These are phyloP conservation scores for Aphanomyces invadans DNA, from an alignment of 352 stramenopile genomes.

Conservation along the genomic window DNA sequence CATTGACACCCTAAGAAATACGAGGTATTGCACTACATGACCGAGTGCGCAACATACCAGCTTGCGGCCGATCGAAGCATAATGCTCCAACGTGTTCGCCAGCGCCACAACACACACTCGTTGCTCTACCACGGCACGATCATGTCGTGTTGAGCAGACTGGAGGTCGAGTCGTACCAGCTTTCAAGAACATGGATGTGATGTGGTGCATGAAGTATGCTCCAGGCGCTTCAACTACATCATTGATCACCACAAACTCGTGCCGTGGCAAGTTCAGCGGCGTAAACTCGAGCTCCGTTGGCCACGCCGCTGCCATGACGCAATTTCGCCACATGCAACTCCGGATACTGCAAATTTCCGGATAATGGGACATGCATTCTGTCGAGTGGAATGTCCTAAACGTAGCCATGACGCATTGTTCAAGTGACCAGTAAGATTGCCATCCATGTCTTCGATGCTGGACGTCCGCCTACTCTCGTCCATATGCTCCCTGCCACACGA, in stretches of 20 bases:
- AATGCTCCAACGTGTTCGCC: conserved; percentile 46
- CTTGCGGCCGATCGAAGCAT: conserved; percentile 54
- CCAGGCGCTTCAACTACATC: conserved; percentile 48
- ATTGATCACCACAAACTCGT: conserved; percentile 48
- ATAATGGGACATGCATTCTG: conserved; percentile 1
- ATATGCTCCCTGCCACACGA: too few species aligned
- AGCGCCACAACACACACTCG: conserved; percentile 54
- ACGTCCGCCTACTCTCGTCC: too few species aligned
- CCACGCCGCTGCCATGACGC: background rate
- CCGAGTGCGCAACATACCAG: conserved; percentile 33
- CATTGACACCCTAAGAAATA: conserved; percentile 22
- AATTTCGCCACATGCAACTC: background rate
- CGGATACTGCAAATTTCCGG: background rate
- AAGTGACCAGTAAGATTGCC: too few species aligned
- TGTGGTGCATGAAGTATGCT: conserved; percentile 64
- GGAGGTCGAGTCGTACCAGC: conserved; percentile 30
- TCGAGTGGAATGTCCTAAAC: background rate
- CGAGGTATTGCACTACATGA: background rate
- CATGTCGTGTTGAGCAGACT: background rate
- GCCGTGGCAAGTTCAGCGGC: conserved; percentile 38
- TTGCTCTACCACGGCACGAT: conserved; percentile 29
- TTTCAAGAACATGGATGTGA: conserved; percentile 61
- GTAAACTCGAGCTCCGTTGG: conserved; percentile 18
- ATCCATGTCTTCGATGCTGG: background rate
- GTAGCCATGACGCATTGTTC: background rate